phyloP scores from a whole-genome alignment of 2,329 filamentous ascomycete species.

The Teratosphaeria epicoccoides region DNA sequence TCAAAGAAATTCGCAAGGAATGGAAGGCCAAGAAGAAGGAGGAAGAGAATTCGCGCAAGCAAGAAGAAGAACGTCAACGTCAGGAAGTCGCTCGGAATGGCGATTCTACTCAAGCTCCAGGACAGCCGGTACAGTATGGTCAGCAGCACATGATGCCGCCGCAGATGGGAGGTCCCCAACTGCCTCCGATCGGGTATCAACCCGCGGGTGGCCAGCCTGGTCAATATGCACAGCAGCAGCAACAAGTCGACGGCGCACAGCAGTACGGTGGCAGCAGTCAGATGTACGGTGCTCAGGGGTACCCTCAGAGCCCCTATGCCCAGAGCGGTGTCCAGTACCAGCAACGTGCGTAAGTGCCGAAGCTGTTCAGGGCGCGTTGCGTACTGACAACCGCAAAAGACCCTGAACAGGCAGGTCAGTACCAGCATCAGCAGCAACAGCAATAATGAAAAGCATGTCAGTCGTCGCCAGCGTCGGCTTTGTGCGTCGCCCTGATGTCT shows the following conservation, averaged over 20 bases:
- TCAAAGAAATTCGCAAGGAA: slow-evolving; percentile 97
- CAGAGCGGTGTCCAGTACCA: slow-evolving; percentile 39
- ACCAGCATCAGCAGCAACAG: slow-evolving; percentile 14
- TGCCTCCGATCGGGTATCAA: slow-evolving; percentile 43
- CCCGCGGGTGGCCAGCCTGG: slow-evolving; percentile 35
- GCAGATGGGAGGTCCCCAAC: slow-evolving; percentile 37
- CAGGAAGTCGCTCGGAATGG: slow-evolving; percentile 50
- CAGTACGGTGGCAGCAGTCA: slow-evolving; percentile 36
- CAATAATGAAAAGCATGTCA: background rate
- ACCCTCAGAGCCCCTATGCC: slow-evolving; percentile 41
- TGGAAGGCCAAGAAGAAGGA: slow-evolving; percentile 99
- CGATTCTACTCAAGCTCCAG: slow-evolving; percentile 37
- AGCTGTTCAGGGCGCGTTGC: slow-evolving; percentile 4
- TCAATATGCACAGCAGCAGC: slow-evolving; percentile 37
- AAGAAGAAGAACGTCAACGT: slow-evolving; percentile 73
- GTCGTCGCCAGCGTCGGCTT: background rate
- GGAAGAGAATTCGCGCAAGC: slow-evolving; percentile 81
- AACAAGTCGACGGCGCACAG: slow-evolving; percentile 38
- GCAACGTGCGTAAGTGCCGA: slow-evolving; percentile 23
- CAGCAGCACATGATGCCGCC: slow-evolving; percentile 34
- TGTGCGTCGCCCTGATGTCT: background rate
- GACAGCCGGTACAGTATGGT: slow-evolving; percentile 37
- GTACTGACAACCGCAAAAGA: slow-evolving; percentile 14
- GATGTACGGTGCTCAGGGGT: slow-evolving; percentile 38
- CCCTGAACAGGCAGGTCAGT: slow-evolving; percentile 11